Percentiles rank a stretch among this genome's conserved stretches.
These are phyloP conservation scores for Zygosaccharomyces pseudorouxii DNA, from an alignment of 805 yeast genomes.

Conservation along the genomic window DNA sequence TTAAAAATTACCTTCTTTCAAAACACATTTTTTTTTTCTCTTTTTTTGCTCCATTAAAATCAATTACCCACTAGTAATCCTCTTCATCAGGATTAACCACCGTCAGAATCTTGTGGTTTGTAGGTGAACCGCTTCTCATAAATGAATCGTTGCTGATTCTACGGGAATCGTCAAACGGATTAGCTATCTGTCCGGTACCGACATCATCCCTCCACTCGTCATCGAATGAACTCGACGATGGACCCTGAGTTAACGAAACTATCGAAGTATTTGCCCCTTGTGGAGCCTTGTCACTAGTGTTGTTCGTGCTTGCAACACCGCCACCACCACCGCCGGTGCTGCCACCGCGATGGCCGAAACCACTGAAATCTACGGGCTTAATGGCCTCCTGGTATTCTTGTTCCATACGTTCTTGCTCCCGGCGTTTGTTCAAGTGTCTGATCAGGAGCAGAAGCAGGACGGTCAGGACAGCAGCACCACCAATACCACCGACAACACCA, in stretches of 20 bases:
- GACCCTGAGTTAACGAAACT: conserved; percentile 12
- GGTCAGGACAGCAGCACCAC: conserved; percentile 42
- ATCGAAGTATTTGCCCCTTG: conserved; percentile 9
- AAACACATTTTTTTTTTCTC: too few species aligned
- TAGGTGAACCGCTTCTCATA: conserved; percentile 76
- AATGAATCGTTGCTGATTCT: conserved; percentile 80
- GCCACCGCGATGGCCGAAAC: conserved; percentile 9
- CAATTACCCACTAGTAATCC: conserved; percentile 6
- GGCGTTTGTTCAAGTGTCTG: conserved; percentile 36
- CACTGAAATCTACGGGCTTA: conserved; percentile 40
- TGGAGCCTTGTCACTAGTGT: conserved; percentile 2
- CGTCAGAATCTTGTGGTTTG: conserved; percentile 57
- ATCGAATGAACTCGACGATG: conserved; percentile 14
- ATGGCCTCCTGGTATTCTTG: conserved; percentile 55
- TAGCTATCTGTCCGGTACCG: conserved; percentile 30
- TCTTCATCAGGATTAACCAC: conserved; percentile 82
- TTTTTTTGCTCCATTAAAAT: too few species aligned
- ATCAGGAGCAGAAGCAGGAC: conserved; percentile 38
- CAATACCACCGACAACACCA: conserved; percentile 56
- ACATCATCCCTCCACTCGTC: conserved; percentile 8
- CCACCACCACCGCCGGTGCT: conserved; percentile 1
- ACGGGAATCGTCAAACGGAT: conserved; percentile 76
- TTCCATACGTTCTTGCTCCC: conserved; percentile 48
- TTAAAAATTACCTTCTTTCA: too few species aligned
- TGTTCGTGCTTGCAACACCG: neutral